Evolutionary conservation across 2,329 filamentous ascomycete species (phyloP), one percentile per base, ranked within the genome.

Genomic region (Akanthomyces lecanii): DNA sequence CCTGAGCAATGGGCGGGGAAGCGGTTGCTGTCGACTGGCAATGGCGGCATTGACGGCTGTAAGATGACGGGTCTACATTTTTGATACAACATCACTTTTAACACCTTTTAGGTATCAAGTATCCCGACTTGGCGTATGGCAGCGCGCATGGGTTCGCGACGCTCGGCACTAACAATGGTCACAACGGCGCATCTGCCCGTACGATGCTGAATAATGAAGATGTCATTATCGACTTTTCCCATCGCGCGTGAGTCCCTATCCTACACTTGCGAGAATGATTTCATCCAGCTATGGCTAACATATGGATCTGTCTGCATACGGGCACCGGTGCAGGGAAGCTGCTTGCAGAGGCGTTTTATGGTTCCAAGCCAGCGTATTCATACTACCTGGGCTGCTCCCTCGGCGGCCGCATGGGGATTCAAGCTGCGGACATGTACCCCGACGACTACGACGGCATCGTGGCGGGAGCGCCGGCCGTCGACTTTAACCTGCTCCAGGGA

Each of bases 311-410:
- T 0, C 63, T 79, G 0, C 83, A 85, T 65, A 79, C 77, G 0
- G 82, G 80, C 0, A 78, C 82, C 0, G 74, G 77, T 0, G 67
- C 79, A 1, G 81, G 79, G 14, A 86, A 83, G 67, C 63, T 76
- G 21, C 71, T 86, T 23, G 74, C 77, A 2, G 67, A 78, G 16
- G 68, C 71, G 0, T 84, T 82, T 70, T 87, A 86, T 67, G 71
- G 72, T 2, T 64, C 63, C 3, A 4, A 33, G 0, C 69, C 75
- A 0, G 70, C 72, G 0, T 80, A 79, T 59, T 79, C 77, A 0
- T 87, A 87, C 71, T 87, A 81, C 65, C 68, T 81, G 2, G 85
- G 85, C 8, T 87, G 85, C 68, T 86, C 83, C 0, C 81, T 82
- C 0, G 85, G 86, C 7, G 85, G 85, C 0, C 76, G 85, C 0